Evolutionary conservation across 805 yeast genomes (phyloP), one percentile per base, ranked within the genome.

Genomic region (Candida piceae): DNA sequence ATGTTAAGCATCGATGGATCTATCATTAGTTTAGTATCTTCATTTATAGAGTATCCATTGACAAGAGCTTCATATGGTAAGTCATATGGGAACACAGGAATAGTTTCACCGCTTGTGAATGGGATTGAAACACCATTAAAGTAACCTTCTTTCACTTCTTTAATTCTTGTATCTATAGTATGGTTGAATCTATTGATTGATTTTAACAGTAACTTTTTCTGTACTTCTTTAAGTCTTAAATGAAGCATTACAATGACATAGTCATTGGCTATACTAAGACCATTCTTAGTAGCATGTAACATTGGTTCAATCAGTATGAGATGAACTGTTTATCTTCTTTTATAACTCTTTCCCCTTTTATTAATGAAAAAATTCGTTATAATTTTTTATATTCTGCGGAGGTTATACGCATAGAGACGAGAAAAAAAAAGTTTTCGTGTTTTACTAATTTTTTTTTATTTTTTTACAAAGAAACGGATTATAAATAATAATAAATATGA

Each of bases 31-130:
- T 48, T 50, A 7, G 36, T 25, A 3, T 48, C 32, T 19, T 37
- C 42, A 16, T 26, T 19, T 16, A 42, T 44, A 3, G 43, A 38
- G 16, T 36, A 45, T 7, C 58, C 58, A 43, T 49, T 40, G 8
- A 51, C 39, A 13, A 53, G 38, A 1, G 50, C 48, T 7, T 46
- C 53, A 23, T 52, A 53, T 1, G 58, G 58, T 4, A 50, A 31
- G 12, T 51, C 53, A 34, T 43, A 45, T 1, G 51, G 49, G 12
- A 35, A 38, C 9, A 48, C 18, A 4, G 49, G 47, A 7, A 31
- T 16, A 4, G 36, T 29, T 2, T 27, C 27, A 4, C 24, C 15
- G 2, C 34, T 31, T 7, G 41, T 23, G 32, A 42, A 53, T 7
- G 56, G 56, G 1, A 53, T 32, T 1, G 34, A 17, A 12, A 52